Conservation (phyloP, 2,329 filamentous ascomycete genomes). For the Cordyceps javanica region DNA sequence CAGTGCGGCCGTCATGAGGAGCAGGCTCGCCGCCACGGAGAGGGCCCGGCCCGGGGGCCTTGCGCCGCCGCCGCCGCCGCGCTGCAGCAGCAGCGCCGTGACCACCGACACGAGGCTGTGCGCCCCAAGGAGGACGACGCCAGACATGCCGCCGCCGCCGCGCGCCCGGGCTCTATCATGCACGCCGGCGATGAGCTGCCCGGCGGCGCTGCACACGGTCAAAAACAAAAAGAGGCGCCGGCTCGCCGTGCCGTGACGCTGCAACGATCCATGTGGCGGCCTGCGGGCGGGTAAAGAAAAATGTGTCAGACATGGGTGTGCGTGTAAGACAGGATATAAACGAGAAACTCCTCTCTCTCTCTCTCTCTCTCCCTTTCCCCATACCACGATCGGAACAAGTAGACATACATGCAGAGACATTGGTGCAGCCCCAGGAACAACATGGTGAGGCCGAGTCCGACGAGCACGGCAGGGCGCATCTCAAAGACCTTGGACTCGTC, state of each 20-base stretch:
- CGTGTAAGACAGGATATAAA: too few relatives aligned
- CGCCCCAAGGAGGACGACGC: constrained; percentile 53
- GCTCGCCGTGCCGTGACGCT: neutral
- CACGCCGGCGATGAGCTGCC: neutral
- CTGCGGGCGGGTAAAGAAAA: neutral
- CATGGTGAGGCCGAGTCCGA: neutral
- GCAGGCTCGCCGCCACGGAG: neutral
- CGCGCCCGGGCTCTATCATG: neutral
- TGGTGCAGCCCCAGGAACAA: constrained; percentile 1
- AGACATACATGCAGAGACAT: neutral
- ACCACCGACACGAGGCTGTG: constrained; percentile 59
- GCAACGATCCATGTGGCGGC: neutral
- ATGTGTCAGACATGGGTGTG: neutral
- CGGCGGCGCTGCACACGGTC: neutral
- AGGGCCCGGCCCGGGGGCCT: neutral
- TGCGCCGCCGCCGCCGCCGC: constrained; percentile 38
- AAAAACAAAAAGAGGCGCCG: neutral
- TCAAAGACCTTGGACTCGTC: neutral
- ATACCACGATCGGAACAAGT: too few relatives aligned
- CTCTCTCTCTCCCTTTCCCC: too few relatives aligned
- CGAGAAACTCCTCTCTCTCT: too few relatives aligned
- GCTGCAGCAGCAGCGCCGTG: constrained; percentile 43
- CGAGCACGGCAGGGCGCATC: neutral
- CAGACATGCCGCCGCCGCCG: constrained; percentile 51
- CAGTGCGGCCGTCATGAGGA: neutral